Evolutionary conservation across 2,329 filamentous ascomycete genomes (phyloP).

Genomic region (Rhynchosporium graminicola): DNA sequence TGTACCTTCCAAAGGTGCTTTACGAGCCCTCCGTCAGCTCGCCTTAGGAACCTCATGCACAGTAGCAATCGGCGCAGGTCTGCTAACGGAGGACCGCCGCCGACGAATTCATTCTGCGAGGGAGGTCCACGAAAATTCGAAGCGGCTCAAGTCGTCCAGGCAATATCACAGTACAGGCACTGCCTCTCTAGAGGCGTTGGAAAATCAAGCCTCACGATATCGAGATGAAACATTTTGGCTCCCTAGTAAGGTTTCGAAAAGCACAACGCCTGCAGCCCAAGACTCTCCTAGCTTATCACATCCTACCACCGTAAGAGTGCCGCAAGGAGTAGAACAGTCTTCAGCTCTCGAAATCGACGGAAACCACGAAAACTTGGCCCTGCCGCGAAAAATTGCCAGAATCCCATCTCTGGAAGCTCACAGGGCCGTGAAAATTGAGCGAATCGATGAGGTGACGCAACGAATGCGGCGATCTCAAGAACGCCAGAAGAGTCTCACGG

Average conservation of each 20-base stretch:
- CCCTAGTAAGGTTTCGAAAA: constrained; percentile 24
- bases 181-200: constrained; percentile 29
- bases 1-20: constrained; percentile 56
- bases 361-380: not conserved
- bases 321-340: not conserved
- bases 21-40: constrained; percentile 57
- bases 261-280: not conserved
- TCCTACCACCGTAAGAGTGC: not conserved
- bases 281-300: not conserved
- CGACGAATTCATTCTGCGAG: constrained; percentile 54
- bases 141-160: constrained; percentile 49
- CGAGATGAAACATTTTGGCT: constrained; percentile 31
- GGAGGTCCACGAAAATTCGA: constrained; percentile 54
- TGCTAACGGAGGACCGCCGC: constrained; percentile 58
- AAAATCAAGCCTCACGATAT: constrained; percentile 29
- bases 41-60: constrained; percentile 60
- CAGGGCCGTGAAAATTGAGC: not conserved
- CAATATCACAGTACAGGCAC: constrained; percentile 43
- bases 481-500: constrained; percentile 30
- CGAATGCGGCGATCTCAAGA: constrained; percentile 9
- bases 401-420: not conserved
- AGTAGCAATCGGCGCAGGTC: constrained; percentile 44
- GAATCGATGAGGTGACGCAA: not conserved
- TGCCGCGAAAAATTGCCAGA: not conserved
- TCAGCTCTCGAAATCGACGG: not conserved